A percentile compares a stretch with the other conserved stretches of the same genome.
Evolutionary conservation across 192 early-diverging fungal genomes (phyloP).

Genomic region (Coemansia sp.): DNA sequence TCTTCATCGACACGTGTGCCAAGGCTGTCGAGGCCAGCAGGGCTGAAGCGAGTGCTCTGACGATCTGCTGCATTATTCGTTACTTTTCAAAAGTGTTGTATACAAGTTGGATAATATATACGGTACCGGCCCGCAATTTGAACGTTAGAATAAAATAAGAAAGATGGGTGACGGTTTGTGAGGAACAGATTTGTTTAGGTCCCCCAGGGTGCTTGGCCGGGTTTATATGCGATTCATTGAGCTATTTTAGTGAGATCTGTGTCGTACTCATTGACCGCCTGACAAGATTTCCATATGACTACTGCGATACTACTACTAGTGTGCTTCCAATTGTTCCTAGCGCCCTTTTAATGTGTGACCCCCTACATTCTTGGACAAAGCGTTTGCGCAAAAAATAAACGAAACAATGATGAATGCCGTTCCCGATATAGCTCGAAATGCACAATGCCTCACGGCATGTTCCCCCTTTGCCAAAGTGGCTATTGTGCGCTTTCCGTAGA

Average conservation of each 20-base stretch:
- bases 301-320: neutral
- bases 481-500: neutral
- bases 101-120: neutral
- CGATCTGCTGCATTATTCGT: constrained; percentile 8
- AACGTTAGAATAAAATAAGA: neutral
- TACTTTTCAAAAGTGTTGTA: neutral
- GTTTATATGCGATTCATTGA: neutral
- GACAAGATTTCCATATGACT: neutral
- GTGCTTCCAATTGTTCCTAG: neutral
- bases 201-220: neutral
- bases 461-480: neutral
- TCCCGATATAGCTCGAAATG: neutral
- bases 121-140: neutral
- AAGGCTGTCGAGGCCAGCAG: constrained; percentile 10
- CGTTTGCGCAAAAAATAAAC: neutral
- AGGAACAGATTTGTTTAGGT: neutral
- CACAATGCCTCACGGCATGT: neutral
- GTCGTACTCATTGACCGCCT: neutral
- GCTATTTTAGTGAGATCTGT: no score
- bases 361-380: neutral
- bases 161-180: neutral
- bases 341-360: neutral
- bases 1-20: constrained; percentile 33
- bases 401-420: no score
- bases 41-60: constrained; percentile 1